Evolutionary conservation across 805 yeast species (phyloP).

Genomic region (Millerozyma acaciae): DNA sequence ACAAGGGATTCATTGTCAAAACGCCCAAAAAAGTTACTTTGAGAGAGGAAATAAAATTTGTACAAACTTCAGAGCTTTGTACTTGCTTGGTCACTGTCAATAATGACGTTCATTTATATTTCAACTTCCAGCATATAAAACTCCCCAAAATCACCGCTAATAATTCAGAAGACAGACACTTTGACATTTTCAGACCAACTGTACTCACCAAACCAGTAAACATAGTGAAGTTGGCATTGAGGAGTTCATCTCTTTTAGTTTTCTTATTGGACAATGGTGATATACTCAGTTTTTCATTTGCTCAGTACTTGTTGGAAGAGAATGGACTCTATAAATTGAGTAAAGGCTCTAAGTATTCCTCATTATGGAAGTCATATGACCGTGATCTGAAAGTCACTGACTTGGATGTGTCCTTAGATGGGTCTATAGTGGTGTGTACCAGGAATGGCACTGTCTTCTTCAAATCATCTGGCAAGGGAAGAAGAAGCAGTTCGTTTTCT

Average conservation of each 20-base stretch:
- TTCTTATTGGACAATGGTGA: conserved; percentile 61
- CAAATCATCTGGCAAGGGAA: conserved; percentile 20
- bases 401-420: conserved; percentile 64
- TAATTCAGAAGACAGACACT: conserved; percentile 38
- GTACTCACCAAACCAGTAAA: conserved; percentile 39
- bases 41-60: conserved; percentile 49
- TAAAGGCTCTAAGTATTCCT: conserved; percentile 41
- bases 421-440: conserved; percentile 66
- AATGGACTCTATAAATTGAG: conserved; percentile 11
- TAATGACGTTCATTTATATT: conserved; percentile 61
- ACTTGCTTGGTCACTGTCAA: conserved; percentile 60
- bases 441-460: conserved; percentile 64
- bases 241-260: conserved; percentile 41
- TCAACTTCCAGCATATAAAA: conserved; percentile 54
- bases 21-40: conserved; percentile 41
- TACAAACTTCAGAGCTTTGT: conserved; percentile 61
- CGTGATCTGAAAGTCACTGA: conserved; percentile 57
- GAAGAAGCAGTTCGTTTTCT: conserved; percentile 29
- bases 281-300: conserved; percentile 37
- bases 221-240: conserved; percentile 29
- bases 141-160: conserved; percentile 37
- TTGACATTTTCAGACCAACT: conserved; percentile 53
- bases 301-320: conserved; percentile 13
- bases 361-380: conserved; percentile 63
- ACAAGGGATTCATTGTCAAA: conserved; percentile 35